Evolutionary conservation across 352 stramenopile genomes (phyloP).

Genomic region (Phytophthora hybrid): DNA sequence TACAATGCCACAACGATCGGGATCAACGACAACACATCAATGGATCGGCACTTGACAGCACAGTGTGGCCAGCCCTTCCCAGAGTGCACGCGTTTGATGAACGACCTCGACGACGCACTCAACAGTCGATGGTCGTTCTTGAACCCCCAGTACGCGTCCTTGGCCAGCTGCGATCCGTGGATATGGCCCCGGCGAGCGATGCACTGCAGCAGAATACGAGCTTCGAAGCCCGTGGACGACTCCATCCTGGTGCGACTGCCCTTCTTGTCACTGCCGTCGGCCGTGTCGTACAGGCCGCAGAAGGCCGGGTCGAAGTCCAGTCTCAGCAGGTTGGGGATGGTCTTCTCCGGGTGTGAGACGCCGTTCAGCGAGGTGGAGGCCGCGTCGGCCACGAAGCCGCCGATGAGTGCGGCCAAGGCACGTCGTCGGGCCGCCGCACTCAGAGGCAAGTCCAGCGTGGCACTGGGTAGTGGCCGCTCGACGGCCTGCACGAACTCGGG

Average conservation of each 20-base stretch:
- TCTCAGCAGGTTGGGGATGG: constrained; percentile 76
- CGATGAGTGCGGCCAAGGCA: constrained; percentile 73
- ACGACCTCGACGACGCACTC: constrained; percentile 71
- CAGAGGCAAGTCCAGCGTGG: constrained; percentile 73
- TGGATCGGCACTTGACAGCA: constrained; percentile 81
- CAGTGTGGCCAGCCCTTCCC: constrained; percentile 79
- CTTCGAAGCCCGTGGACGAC: constrained; percentile 83
- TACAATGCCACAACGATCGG: constrained; percentile 82
- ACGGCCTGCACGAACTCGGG: constrained; percentile 74
- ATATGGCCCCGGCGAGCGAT: constrained; percentile 76
- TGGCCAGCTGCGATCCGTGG: constrained; percentile 75
- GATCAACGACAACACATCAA: constrained; percentile 80
- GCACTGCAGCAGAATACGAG: constrained; percentile 77
- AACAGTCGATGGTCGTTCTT: constrained; percentile 83
- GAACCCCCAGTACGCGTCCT: constrained; percentile 85
- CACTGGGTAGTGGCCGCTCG: constrained; percentile 50
- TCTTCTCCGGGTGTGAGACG: constrained; percentile 80
- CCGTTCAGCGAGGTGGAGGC: constrained; percentile 83
- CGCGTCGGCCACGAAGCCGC: constrained; percentile 80
- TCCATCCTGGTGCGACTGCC: constrained; percentile 58
- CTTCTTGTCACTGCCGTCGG: constrained; percentile 46
- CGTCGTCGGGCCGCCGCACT: constrained; percentile 65
- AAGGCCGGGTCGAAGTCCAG: constrained; percentile 84
- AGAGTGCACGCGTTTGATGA: constrained; percentile 79
- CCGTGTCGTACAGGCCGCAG: constrained; percentile 69